Percentiles rank a stretch among this genome's conserved stretches.
Conservation (phyloP, 495 filamentous ascomycete species). For the Lasiosphaeris hirsuta region DNA sequence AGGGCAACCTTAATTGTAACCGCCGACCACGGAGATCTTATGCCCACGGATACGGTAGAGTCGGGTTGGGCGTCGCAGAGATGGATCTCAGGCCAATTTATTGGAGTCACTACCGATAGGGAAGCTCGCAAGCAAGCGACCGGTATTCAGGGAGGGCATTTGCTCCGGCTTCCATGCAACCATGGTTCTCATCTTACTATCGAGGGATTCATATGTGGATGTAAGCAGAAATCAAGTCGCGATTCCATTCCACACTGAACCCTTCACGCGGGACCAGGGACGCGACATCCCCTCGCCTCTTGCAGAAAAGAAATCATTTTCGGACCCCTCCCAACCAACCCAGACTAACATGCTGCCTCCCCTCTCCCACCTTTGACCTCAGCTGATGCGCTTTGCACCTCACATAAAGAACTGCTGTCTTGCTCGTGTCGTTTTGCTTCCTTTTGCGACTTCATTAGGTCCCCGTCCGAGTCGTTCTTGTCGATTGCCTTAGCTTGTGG, state of each 20-base stretch:
- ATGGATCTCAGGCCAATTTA: too few relatives aligned
- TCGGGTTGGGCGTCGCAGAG: conserved; percentile 3
- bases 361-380: background rate
- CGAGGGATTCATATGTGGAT: background rate
- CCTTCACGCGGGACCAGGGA: background rate
- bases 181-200: background rate
- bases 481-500: too few relatives aligned
- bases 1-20: too few relatives aligned
- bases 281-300: background rate
- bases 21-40: too few relatives aligned
- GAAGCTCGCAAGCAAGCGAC: too few relatives aligned
- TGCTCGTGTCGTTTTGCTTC: background rate
- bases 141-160: too few relatives aligned
- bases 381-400: background rate
- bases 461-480: too few relatives aligned
- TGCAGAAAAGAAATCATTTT: background rate
- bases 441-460: background rate
- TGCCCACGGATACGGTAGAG: background rate
- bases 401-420: background rate
- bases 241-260: background rate
- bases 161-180: too few relatives aligned
- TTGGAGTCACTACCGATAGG: too few relatives aligned
- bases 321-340: background rate
- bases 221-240: background rate
- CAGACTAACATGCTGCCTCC: too few relatives aligned